Base-by-base conservation (phyloP, 495 filamentous ascomycete species). In the Viridothelium virens region DNA sequence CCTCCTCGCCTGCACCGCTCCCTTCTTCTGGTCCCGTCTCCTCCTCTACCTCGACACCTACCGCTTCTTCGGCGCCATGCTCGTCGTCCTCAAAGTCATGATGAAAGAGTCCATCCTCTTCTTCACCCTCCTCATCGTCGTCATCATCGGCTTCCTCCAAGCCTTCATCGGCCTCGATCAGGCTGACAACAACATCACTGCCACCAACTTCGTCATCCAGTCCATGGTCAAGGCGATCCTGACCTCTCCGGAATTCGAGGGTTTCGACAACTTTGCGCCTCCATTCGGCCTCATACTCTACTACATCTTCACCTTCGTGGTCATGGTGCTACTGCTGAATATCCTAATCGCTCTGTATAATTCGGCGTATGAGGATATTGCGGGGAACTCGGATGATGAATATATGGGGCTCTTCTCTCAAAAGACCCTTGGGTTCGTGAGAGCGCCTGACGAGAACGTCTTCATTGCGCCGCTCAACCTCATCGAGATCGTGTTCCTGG, bases 101-200 rank as follows among this genome's bases (percentile, higher is more conserved):
- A 97, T 98, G 94, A 91, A 92, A 71, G 94, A 98, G 74, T 95
- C 90, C 65, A 77, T 98, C 64, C 97, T 97, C 69, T 98, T 98
- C 82, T 98, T 98, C 71, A 90, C 92, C 6, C 82, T 98, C n/a
- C 84, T 98, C 4, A 78, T 87, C 62, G 86, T 97, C 62, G 88
- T 98, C 62, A 78, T 96, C 59, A 76, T 93, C 56, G 94, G 94
- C 18, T 98, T 98, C 77, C 80, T 96, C 62, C 94, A 98, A 77
- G 91, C 89, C 0, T 98, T 98, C 67, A 82, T 96, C n/a, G 94
- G 95, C 1, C 84, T 98, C 80, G 92, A 96, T 56, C 61, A 72
- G 36, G 14, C 37, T 41, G 65, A 65, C 56, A 33, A 56, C 44
- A 68, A 65, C 69, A 50, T 68, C 64, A 61, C 62, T 44, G 64